Conservation (phyloP, 352 stramenopile species). For the Phytopythium helicoides region DNA sequence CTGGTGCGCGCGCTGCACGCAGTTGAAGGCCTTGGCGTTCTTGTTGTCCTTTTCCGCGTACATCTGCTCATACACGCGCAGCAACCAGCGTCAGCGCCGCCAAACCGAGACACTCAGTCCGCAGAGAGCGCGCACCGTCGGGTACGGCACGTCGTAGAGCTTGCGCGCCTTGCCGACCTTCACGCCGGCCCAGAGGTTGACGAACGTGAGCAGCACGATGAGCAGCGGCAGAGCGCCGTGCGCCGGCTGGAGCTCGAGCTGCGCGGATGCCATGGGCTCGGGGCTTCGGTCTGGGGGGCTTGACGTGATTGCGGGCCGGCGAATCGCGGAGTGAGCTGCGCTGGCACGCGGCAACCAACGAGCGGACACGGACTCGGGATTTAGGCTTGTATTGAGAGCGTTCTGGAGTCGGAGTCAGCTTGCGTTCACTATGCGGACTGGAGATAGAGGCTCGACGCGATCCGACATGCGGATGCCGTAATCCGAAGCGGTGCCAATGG, state of each 20-base stretch:
- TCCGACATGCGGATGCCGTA: too few relatives aligned
- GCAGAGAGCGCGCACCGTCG: constrained; percentile 21
- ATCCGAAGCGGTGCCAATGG: too few relatives aligned
- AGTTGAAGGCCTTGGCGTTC: constrained; percentile 90
- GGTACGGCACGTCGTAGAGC: constrained; percentile 60
- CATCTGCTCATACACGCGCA: constrained; percentile 36
- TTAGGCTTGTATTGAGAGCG: too few relatives aligned
- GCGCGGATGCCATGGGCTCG: constrained; percentile 1
- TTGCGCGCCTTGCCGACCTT: constrained; percentile 65
- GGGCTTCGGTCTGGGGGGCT: neutral
- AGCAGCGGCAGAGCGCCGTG: constrained; percentile 52
- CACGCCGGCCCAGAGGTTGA: constrained; percentile 43
- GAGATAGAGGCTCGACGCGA: too few relatives aligned
- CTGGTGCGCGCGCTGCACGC: constrained; percentile 90
- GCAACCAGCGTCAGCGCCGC: neutral
- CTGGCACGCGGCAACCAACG: too few relatives aligned
- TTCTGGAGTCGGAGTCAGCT: too few relatives aligned
- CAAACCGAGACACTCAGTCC: neutral
- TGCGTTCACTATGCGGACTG: too few relatives aligned
- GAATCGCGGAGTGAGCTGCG: neutral
- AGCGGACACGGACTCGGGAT: too few relatives aligned
- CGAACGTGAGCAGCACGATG: constrained; percentile 45
- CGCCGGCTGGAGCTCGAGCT: constrained; percentile 34
- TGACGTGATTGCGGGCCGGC: neutral
- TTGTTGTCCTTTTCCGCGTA: constrained; percentile 89